These are phyloP conservation scores for Fusarium pininemorale DNA, from an alignment of 2,329 filamentous ascomycete genomes.

Conservation along the genomic window DNA sequence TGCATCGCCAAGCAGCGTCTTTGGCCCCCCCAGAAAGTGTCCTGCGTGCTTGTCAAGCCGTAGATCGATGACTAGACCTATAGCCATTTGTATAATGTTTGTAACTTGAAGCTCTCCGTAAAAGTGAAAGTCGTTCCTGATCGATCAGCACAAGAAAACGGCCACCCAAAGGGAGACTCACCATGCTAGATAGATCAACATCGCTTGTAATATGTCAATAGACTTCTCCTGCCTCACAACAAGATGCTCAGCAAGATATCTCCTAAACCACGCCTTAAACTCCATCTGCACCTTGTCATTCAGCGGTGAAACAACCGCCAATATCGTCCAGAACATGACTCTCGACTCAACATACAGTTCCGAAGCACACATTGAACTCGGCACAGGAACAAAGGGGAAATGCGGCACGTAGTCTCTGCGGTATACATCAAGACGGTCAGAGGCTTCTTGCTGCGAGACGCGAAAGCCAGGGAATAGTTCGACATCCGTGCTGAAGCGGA, in stretches of 20 bases:
- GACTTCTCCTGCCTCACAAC: conserved; percentile 49
- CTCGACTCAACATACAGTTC: conserved; percentile 46
- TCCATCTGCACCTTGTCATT: conserved; percentile 44
- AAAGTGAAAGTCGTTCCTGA: conserved; percentile 52
- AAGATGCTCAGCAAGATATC: conserved; percentile 49
- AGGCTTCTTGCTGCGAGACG: conserved; percentile 47
- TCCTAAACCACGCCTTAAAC: conserved; percentile 49
- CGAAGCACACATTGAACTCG: conserved; percentile 31
- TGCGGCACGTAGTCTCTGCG: conserved; percentile 45
- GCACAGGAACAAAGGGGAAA: conserved; percentile 53
- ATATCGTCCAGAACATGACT: conserved; percentile 51
- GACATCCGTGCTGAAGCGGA: conserved; percentile 3
- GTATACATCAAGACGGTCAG: conserved; percentile 47
- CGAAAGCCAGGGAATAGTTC: conserved; percentile 50
- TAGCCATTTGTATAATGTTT: conserved; percentile 51
- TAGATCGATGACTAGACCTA: conserved; percentile 51
- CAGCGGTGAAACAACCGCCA: conserved; percentile 48
- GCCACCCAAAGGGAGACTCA: conserved; percentile 22
- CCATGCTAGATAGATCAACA: conserved; percentile 52
- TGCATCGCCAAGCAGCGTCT: conserved; percentile 47
- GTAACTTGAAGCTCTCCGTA: conserved; percentile 51
- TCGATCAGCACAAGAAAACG: neutral
- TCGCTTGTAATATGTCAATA: conserved; percentile 50
- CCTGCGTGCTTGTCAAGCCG: conserved; percentile 46
- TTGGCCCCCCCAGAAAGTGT: conserved; percentile 34